Evolutionary conservation across 495 filamentous ascomycete species (phyloP).

Genomic region (Penicillium canariense): DNA sequence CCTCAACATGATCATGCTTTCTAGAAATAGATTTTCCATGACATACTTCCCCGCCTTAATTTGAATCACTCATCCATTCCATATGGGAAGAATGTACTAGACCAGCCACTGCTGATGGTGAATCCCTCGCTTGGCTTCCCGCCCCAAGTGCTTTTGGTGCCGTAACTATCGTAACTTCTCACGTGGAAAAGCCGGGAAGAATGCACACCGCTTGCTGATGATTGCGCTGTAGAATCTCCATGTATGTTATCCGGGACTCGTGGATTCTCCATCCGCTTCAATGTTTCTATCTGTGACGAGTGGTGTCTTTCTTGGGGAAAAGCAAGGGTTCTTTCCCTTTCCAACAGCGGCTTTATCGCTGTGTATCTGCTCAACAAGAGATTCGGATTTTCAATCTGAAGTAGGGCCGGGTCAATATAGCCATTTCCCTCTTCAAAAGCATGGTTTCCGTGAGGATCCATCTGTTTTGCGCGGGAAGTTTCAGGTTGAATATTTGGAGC

Average conservation of each 20-base stretch:
- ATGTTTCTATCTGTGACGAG: too few species aligned
- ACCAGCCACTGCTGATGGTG: slow-evolving; percentile 18
- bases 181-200: not conserved
- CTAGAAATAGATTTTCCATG: too few species aligned
- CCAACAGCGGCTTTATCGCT: too few species aligned
- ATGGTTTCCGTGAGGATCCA: not conserved
- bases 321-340: not conserved
- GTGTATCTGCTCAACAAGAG: not conserved
- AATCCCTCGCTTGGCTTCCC: slow-evolving; percentile 2
- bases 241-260: too few species aligned
- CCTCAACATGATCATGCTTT: too few species aligned
- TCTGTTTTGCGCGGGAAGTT: not conserved
- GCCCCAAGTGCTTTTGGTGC: not conserved
- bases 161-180: not conserved
- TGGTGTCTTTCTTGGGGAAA: too few species aligned
- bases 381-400: not conserved
- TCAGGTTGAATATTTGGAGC: not conserved
- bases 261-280: too few species aligned
- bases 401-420: slow-evolving; percentile 2
- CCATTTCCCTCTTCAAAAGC: not conserved
- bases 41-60: too few species aligned
- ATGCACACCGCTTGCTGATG: not conserved
- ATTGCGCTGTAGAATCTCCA: too few species aligned
- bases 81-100: slow-evolving; percentile 14
- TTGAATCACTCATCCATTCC: not conserved